Evolutionary conservation across 768 basidiomycete species (phyloP).

Genomic region (Suillus occidentalis): DNA sequence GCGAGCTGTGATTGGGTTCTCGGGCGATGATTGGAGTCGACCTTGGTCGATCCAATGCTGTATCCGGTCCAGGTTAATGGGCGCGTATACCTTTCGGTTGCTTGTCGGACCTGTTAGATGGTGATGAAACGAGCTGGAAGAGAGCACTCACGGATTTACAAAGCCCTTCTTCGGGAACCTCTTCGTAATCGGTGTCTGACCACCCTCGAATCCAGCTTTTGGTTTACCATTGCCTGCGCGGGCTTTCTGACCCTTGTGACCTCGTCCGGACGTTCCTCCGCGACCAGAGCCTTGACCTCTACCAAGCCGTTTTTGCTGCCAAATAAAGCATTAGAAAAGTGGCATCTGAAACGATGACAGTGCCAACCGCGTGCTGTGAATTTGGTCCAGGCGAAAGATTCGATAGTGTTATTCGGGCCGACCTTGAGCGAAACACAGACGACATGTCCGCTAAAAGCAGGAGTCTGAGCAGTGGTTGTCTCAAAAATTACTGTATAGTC

Average conservation of each 20-base stretch:
- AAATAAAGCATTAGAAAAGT: constrained; percentile 13
- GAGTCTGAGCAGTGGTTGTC: not conserved
- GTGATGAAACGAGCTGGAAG: constrained; percentile 3
- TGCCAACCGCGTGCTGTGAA: constrained; percentile 64
- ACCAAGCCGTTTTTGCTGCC: constrained; percentile 90
- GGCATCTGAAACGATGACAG: not conserved
- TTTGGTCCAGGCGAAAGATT: constrained; percentile 70
- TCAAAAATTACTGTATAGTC: not conserved
- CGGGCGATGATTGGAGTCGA: constrained; percentile 72
- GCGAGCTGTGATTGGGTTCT: constrained; percentile 83
- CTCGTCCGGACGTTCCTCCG: constrained; percentile 90
- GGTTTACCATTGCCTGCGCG: constrained; percentile 86
- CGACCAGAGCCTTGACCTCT: constrained; percentile 89
- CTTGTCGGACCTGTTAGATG: constrained; percentile 38
- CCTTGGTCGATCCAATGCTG: constrained; percentile 91
- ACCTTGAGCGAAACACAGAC: constrained; percentile 32
- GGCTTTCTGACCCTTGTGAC: constrained; percentile 95
- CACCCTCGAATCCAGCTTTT: constrained; percentile 88
- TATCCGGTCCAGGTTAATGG: constrained; percentile 84
- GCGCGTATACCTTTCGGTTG: constrained; percentile 72
- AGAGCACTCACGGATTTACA: constrained; percentile 74
- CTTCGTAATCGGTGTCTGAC: constrained; percentile 91
- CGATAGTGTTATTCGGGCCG: constrained; percentile 56
- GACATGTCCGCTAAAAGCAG: constrained; percentile 30
- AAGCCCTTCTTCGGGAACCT: constrained; percentile 94